phyloP scores from a whole-genome alignment of 257 asterid species.

The Osmanthus fragrans region DNA sequence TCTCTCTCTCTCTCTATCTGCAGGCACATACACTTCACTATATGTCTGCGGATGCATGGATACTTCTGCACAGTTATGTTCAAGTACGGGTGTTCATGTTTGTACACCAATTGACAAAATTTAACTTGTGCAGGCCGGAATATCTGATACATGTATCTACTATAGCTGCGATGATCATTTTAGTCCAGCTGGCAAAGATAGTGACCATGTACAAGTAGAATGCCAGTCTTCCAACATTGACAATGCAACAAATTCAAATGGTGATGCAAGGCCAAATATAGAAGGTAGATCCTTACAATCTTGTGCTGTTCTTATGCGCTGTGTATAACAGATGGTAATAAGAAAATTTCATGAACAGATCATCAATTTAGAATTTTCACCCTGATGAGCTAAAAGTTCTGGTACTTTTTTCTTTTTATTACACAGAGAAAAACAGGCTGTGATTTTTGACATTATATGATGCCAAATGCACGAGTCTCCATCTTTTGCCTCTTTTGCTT shows the following conservation, averaged over 20 bases:
- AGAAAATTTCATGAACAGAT: neutral
- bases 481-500: neutral
- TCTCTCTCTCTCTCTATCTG: neutral
- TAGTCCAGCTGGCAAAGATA: constrained; percentile 42
- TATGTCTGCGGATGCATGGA: constrained; percentile 13
- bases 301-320: constrained; percentile 17
- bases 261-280: constrained; percentile 33
- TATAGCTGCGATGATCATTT: constrained; percentile 73
- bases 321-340: neutral
- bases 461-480: constrained; percentile 4
- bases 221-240: constrained; percentile 32
- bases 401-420: neutral
- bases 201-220: constrained; percentile 26
- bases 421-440: neutral
- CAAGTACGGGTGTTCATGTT: constrained; percentile 14
- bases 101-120: constrained; percentile 17
- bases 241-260: constrained; percentile 21
- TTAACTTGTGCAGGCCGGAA: constrained; percentile 48
- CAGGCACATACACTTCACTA: neutral
- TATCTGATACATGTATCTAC: constrained; percentile 61
- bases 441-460: neutral
- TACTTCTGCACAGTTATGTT: neutral
- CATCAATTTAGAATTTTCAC: neutral
- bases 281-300: constrained; percentile 40
- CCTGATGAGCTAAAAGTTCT: neutral